These are phyloP conservation scores for Myrica gale DNA, from an alignment of 306 rosid genomes.

Conservation along the genomic window DNA sequence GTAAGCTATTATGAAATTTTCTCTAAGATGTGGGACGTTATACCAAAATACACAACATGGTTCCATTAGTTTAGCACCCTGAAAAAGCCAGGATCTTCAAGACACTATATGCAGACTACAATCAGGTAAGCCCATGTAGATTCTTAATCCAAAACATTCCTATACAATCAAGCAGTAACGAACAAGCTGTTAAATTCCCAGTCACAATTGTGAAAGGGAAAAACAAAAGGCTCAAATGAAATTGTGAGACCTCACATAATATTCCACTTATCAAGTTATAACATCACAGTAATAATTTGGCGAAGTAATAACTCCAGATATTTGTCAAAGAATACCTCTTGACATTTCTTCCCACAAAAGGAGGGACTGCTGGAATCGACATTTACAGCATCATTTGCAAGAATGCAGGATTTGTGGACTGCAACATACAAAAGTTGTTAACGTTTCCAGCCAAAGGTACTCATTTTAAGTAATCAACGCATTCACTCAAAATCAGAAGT, in stretches of 20 bases:
- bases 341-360: constrained; percentile 75
- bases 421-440: constrained; percentile 23
- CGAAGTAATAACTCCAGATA: constrained; percentile 59
- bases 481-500: constrained; percentile 21
- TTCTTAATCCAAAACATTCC: neutral
- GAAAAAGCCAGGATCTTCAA: neutral
- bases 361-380: constrained; percentile 30
- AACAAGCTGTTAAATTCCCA: constrained; percentile 11
- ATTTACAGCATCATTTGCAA: constrained; percentile 38
- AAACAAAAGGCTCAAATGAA: constrained; percentile 17
- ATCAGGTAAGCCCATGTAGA: too few species aligned
- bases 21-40: too few species aligned
- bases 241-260: constrained; percentile 10
- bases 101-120: neutral
- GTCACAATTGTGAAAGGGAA: constrained; percentile 16
- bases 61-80: neutral
- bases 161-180: constrained; percentile 5
- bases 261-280: constrained; percentile 11
- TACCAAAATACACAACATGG: neutral
- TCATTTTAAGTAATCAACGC: constrained; percentile 4
- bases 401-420: constrained; percentile 69
- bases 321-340: constrained; percentile 52
- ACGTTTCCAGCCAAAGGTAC: constrained; percentile 25
- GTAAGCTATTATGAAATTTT: too few species aligned
- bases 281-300: constrained; percentile 24